These are phyloP conservation scores for Pelargonium nanum DNA, from an alignment of 345 rosid species.

Conservation along the genomic window DNA sequence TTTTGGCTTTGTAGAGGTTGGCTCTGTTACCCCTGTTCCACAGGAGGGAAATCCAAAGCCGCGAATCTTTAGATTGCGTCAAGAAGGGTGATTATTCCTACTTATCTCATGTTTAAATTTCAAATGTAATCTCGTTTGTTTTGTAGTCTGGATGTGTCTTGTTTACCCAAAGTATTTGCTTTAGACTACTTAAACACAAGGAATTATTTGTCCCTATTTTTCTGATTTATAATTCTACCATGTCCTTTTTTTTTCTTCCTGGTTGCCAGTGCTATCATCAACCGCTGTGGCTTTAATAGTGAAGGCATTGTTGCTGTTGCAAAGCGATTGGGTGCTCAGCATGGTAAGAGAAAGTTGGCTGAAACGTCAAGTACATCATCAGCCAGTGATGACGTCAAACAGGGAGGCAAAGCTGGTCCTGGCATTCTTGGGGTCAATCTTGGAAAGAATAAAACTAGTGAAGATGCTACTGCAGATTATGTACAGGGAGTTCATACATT, in stretches of 20 bases:
- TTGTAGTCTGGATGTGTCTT: background rate
- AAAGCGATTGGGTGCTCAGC: slow-evolving; percentile 91
- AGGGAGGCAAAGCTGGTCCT: slow-evolving; percentile 96
- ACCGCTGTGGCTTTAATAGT: slow-evolving; percentile 91
- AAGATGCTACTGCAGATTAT: slow-evolving; percentile 88
- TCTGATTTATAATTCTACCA: background rate
- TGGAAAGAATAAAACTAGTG: slow-evolving; percentile 96
- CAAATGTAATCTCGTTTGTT: background rate
- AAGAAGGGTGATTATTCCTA: slow-evolving; percentile 53
- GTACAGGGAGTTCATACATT: slow-evolving; percentile 97
- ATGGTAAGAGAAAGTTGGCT: slow-evolving; percentile 87
- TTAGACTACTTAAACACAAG: too few species aligned
- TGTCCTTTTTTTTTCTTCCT: slow-evolving; percentile 12
- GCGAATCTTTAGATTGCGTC: slow-evolving; percentile 74
- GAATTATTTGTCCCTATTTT: too few species aligned
- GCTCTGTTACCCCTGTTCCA: slow-evolving; percentile 92
- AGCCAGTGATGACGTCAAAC: slow-evolving; percentile 45
- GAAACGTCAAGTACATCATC: slow-evolving; percentile 67
- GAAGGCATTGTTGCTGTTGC: slow-evolving; percentile 97
- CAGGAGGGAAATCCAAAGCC: slow-evolving; percentile 96
- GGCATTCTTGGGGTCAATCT: slow-evolving; percentile 97
- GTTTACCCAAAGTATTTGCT: too few species aligned
- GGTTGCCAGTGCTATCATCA: slow-evolving; percentile 82
- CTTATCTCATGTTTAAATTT: slow-evolving; percentile 4
- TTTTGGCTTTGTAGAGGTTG: slow-evolving; percentile 95